phyloP scores from a whole-genome alignment of 305 asterid genomes.

The Caryopteris hybrid region DNA sequence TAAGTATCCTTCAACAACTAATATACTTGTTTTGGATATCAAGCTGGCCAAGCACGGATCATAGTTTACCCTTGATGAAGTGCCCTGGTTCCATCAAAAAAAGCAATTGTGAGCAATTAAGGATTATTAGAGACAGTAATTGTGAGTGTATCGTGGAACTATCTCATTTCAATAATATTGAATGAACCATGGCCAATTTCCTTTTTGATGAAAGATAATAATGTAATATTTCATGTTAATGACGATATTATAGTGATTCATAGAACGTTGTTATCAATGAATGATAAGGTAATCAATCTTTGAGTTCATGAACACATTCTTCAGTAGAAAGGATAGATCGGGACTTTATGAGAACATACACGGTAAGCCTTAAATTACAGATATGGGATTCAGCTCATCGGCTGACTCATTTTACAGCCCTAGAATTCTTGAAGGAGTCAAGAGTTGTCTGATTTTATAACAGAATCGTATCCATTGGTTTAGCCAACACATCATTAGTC shows the following conservation, averaged over 20 bases:
- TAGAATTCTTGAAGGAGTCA: not conserved
- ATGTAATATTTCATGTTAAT: not conserved
- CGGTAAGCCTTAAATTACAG: not conserved
- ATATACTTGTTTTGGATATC: conserved; percentile 72
- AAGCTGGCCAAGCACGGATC: conserved; percentile 69
- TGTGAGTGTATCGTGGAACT: conserved; percentile 10
- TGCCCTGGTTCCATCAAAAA: conserved; percentile 59
- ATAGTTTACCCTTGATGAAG: conserved; percentile 70
- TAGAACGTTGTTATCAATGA: too few relatives aligned
- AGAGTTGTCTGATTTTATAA: not conserved
- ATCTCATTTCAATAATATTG: not conserved
- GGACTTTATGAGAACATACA: not conserved
- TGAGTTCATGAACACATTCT: not conserved
- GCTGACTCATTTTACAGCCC: not conserved
- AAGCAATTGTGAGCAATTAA: conserved; percentile 18
- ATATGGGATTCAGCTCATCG: not conserved
- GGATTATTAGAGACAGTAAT: conserved; percentile 15
- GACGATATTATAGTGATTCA: not conserved
- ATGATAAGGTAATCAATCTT: not conserved
- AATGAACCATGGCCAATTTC: not conserved
- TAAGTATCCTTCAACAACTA: conserved; percentile 87
- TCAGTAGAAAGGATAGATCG: not conserved
- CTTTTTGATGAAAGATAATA: not conserved
- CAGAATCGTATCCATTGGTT: not conserved
- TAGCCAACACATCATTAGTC: not conserved